Evolutionary conservation across 1,139 yeast species (phyloP).

Genomic region (Pichia sp.): DNA sequence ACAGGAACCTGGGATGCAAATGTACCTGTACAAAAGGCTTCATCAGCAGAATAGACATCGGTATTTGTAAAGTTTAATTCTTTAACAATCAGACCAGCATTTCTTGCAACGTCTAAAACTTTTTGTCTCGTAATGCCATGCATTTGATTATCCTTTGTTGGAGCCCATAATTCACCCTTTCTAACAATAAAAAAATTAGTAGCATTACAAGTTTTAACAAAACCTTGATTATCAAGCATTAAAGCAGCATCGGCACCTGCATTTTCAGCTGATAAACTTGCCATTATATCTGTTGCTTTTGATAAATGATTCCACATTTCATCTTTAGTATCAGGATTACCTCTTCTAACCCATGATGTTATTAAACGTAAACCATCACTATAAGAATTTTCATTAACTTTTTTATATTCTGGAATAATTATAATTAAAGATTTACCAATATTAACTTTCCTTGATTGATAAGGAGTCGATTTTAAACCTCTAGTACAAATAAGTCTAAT

Average conservation of each 20-base stretch:
- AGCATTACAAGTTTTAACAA: slow-evolving; percentile 12
- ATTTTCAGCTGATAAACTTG: slow-evolving; percentile 4
- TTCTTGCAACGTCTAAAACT: slow-evolving; percentile 6
- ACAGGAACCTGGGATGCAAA: slow-evolving; percentile 11
- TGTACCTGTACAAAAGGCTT: slow-evolving; percentile 10
- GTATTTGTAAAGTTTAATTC: slow-evolving; percentile 6
- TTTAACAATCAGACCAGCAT: slow-evolving; percentile 2
- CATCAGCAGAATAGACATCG: slow-evolving; percentile 9
- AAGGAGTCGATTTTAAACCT: slow-evolving; percentile 10
- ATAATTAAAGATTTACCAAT: slow-evolving; percentile 7
- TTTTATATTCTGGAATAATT: slow-evolving; percentile 10
- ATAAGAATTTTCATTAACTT: background rate
- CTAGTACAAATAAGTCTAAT: slow-evolving; percentile 8
- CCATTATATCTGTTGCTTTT: slow-evolving; percentile 9
- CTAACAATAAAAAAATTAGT: slow-evolving; percentile 8
- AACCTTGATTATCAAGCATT: slow-evolving; percentile 8
- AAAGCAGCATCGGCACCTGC: slow-evolving; percentile 11
- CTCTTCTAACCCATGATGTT: slow-evolving; percentile 11
- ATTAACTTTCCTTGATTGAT: slow-evolving; percentile 9
- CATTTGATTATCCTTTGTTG: slow-evolving; percentile 10
- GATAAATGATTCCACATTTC: slow-evolving; percentile 12
- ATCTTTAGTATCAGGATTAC: slow-evolving; percentile 10
- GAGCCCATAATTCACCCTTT: slow-evolving; percentile 10
- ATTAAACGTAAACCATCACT: slow-evolving; percentile 5
- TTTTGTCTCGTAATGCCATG: slow-evolving; percentile 12